Evolutionary conservation across 805 yeast genomes (phyloP).

Genomic region (Hanseniaspora nectarophila): DNA sequence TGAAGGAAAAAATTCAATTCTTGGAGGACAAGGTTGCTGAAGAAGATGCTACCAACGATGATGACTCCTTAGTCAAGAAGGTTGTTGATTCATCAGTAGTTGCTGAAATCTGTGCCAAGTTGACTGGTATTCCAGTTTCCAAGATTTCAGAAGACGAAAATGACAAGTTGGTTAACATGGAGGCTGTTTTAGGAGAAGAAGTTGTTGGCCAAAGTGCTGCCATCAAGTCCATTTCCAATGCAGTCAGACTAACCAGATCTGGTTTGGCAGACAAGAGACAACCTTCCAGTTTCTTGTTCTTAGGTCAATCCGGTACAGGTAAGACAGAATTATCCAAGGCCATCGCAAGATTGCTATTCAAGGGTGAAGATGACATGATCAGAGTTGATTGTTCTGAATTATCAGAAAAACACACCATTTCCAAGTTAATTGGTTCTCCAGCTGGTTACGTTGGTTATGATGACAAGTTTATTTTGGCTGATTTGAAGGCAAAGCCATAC

Average conservation of each 20-base stretch:
- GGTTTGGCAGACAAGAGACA: conserved; percentile 94
- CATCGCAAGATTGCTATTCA: conserved; percentile 87
- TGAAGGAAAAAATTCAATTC: conserved; percentile 59
- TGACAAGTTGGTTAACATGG: conserved; percentile 88
- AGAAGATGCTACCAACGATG: conserved; percentile 51
- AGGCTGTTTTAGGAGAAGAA: conserved; percentile 60
- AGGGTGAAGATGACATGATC: conserved; percentile 93
- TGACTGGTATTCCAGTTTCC: conserved; percentile 93
- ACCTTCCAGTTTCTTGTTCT: conserved; percentile 87
- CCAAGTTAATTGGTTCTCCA: conserved; percentile 91
- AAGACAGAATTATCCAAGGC: conserved; percentile 96
- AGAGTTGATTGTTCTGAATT: conserved; percentile 96
- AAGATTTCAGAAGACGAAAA: conserved; percentile 94
- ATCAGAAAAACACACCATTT: conserved; percentile 88
- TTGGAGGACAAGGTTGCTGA: conserved; percentile 69
- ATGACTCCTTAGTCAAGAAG: conserved; percentile 64
- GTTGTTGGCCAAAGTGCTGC: conserved; percentile 97
- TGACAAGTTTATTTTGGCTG: conserved; percentile 93
- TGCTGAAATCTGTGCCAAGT: conserved; percentile 92
- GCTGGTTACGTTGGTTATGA: conserved; percentile 96
- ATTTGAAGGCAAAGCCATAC: conserved; percentile 80
- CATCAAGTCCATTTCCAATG: conserved; percentile 89
- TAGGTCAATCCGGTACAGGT: conserved; percentile 96
- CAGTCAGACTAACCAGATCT: conserved; percentile 83
- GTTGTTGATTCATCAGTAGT: conserved; percentile 86